Evolutionary conservation across 495 filamentous ascomycete genomes (phyloP), one percentile per base, ranked within the genome.

Genomic region (Talaromyces wortmannii): DNA sequence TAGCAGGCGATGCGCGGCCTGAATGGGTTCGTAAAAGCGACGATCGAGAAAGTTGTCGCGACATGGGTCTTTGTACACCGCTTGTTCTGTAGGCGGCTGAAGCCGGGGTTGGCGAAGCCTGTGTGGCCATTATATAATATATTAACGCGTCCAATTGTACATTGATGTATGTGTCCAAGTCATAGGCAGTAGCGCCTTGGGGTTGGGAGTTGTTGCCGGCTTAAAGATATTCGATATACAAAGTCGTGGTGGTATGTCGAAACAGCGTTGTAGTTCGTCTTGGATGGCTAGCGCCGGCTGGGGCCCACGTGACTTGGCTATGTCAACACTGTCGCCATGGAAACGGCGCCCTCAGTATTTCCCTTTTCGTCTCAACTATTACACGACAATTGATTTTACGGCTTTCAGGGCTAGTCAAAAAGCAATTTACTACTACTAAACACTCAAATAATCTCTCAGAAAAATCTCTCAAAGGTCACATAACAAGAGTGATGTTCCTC

Each of bases 41-140:
- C 60, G 72, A 64, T 63, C 72, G 70, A 64, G 72, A 66, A 68
- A 73, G 67, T 52, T 67, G 66, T 59, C 68, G 73, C 55, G 72
- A 66, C 67, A 73, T 67, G 52, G 67, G 66, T 59, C 68, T 71
- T 54, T 69, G 67, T 18, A 70, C 60, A 50, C 60, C 63, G 49
- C 49, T 50, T 58, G 50, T 66, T 50, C 66, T 60, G 63, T 76
- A 67, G 49, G 69, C 65, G 44, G 73, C 63, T 31, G 68, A 69
- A 30, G 68, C 59, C 40, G 67, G 69, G 59, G 68, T 68, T 43
- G 71, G 68, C 18, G 71, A 75, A 50, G 69, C 66, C 68, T 73
- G 74, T 48, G 63, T 66, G 53, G 51, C 49, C 55, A 57, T 58
- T 56, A 45, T 60, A 44, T 60, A 56, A 52, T 53, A 46, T 52